Evolutionary conservation across 1,139 yeast genomes (phyloP).

Genomic region (Pichia sp.): DNA sequence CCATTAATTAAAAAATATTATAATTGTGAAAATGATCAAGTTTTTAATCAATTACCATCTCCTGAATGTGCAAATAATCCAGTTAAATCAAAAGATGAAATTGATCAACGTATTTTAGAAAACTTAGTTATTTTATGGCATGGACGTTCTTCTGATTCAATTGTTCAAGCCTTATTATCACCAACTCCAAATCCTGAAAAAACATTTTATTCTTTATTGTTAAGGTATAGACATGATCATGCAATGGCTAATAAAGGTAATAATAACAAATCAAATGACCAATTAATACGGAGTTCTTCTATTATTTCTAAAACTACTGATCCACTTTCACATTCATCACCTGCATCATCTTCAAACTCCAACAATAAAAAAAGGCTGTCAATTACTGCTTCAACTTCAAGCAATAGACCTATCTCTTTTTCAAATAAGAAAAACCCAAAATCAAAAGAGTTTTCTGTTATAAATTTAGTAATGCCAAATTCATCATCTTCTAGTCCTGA

Average conservation of each 20-base stretch:
- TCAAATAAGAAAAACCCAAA: slow-evolving; percentile 21
- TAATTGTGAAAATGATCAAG: slow-evolving; percentile 27
- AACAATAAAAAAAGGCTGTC: slow-evolving; percentile 39
- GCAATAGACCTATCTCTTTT: slow-evolving; percentile 52
- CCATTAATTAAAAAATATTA: slow-evolving; percentile 78
- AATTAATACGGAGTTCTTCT: slow-evolving; percentile 28
- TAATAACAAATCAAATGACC: too few species aligned
- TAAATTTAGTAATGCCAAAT: not conserved
- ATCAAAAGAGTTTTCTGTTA: slow-evolving; percentile 16
- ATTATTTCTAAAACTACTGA: slow-evolving; percentile 25
- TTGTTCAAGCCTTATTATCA: slow-evolving; percentile 54
- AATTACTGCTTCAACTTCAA: slow-evolving; percentile 49
- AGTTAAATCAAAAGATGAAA: slow-evolving; percentile 45
- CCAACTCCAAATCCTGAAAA: slow-evolving; percentile 73
- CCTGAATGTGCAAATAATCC: slow-evolving; percentile 32
- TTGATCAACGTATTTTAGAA: slow-evolving; percentile 78
- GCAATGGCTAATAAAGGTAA: slow-evolving; percentile 13
- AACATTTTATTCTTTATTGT: slow-evolving; percentile 76
- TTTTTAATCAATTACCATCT: slow-evolving; percentile 26
- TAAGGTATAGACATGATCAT: slow-evolving; percentile 82
- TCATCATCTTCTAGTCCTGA: slow-evolving; percentile 9
- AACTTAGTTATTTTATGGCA: slow-evolving; percentile 89
- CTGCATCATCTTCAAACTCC: slow-evolving; percentile 16
- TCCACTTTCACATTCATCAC: slow-evolving; percentile 9
- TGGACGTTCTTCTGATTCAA: slow-evolving; percentile 62